phyloP scores from a whole-genome alignment of 805 yeast genomes.

The Candida caryicola region DNA sequence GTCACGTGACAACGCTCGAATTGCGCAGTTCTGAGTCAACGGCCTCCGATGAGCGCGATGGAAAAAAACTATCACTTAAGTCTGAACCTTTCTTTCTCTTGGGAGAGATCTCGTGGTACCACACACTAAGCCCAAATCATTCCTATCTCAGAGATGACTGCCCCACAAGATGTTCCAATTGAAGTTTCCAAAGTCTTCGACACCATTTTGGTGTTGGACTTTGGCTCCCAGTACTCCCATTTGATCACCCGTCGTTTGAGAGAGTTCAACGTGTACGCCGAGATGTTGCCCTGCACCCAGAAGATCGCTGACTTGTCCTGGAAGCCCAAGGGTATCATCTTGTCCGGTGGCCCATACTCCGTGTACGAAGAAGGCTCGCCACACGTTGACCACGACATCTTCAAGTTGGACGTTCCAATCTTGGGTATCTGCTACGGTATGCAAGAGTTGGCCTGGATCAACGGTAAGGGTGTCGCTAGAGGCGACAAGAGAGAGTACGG shows the following conservation, averaged over 20 bases:
- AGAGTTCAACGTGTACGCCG: conserved; percentile 97
- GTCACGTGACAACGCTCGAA: too few relatives aligned
- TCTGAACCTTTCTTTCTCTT: conserved; percentile 1
- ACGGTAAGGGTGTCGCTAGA: conserved; percentile 89
- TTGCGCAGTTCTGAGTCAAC: too few relatives aligned
- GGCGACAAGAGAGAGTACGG: conserved; percentile 99
- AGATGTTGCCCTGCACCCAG: conserved; percentile 99
- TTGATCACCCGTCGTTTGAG: conserved; percentile 94
- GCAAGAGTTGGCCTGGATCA: conserved; percentile 98
- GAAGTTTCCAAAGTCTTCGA: conserved; percentile 88
- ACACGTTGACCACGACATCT: conserved; percentile 92
- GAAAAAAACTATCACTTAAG: background rate
- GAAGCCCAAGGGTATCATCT: conserved; percentile 94
- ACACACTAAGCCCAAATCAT: background rate
- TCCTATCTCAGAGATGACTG: conserved; percentile 5
- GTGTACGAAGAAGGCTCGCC: conserved; percentile 95
- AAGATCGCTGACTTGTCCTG: conserved; percentile 87
- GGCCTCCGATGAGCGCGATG: conserved; percentile 1
- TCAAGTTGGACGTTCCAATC: conserved; percentile 88
- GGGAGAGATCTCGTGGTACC: conserved; percentile 4
- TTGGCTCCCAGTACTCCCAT: conserved; percentile 98
- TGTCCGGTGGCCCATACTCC: conserved; percentile 97
- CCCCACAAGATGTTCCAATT: conserved; percentile 36
- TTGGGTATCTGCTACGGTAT: conserved; percentile 98
- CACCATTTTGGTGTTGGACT: conserved; percentile 95